phyloP scores from a whole-genome alignment of 2,329 filamentous ascomycete genomes.

The Coniochaeta ligniaria region DNA sequence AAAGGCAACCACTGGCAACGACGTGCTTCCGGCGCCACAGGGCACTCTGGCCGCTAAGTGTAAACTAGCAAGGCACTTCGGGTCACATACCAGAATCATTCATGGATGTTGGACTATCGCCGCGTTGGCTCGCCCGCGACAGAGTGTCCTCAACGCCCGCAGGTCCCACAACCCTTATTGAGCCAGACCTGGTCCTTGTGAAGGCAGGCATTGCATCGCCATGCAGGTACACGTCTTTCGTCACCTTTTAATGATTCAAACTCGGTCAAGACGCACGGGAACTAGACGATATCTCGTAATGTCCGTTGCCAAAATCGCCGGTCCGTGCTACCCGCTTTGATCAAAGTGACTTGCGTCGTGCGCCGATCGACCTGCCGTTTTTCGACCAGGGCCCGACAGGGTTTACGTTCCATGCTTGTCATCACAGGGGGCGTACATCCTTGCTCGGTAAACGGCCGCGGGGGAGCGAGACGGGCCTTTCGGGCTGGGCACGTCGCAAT shows the following conservation, averaged over 20 bases:
- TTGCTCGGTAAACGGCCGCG: slow-evolving; percentile 3
- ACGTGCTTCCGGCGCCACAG: neutral
- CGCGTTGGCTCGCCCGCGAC: neutral
- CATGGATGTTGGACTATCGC: neutral
- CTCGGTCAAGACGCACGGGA: neutral
- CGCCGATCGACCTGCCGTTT: slow-evolving; percentile 5
- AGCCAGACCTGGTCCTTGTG: neutral
- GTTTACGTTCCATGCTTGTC: slow-evolving; percentile 3
- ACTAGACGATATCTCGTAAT: neutral
- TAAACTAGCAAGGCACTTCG: neutral
- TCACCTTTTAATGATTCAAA: neutral
- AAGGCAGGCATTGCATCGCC: neutral
- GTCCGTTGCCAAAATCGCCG: neutral
- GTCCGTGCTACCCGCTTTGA: slow-evolving; percentile 4
- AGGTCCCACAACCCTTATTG: neutral
- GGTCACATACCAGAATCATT: neutral
- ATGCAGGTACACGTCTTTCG: neutral
- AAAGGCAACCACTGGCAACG: neutral
- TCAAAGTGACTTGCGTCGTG: neutral
- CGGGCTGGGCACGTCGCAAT: neutral
- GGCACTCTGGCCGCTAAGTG: neutral
- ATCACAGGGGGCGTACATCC: neutral
- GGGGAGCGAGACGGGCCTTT: neutral
- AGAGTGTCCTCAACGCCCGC: neutral
- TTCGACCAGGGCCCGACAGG: slow-evolving; percentile 3